A percentile compares a stretch with the other conserved stretches of the same genome.
These are phyloP conservation scores for Yarrowia sp. DNA, from an alignment of 805 yeast genomes.

Conservation along the genomic window DNA sequence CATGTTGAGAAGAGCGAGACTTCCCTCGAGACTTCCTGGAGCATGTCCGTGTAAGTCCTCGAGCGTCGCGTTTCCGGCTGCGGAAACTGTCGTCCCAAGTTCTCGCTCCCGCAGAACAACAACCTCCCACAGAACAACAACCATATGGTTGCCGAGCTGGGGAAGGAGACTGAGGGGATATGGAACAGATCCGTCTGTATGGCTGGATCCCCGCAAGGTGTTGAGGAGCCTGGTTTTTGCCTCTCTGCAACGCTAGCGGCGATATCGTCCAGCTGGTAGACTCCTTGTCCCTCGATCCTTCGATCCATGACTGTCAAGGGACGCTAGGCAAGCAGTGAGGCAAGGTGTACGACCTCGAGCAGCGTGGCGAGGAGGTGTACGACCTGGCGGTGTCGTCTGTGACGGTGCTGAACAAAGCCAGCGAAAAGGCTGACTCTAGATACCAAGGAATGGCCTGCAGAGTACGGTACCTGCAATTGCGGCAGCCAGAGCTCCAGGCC, in stretches of 20 bases:
- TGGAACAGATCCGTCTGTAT: slow-evolving; percentile 53
- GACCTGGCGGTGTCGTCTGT: slow-evolving; percentile 57
- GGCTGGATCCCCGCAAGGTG: slow-evolving; percentile 82
- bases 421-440: slow-evolving; percentile 60
- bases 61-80: neutral
- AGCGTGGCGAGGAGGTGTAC: slow-evolving; percentile 43
- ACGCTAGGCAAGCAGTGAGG: slow-evolving; percentile 34
- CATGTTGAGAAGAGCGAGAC: slow-evolving; percentile 10
- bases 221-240: slow-evolving; percentile 69
- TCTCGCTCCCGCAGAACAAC: slow-evolving; percentile 9
- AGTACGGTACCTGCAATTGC: slow-evolving; percentile 77
- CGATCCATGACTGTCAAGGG: slow-evolving; percentile 62
- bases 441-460: slow-evolving; percentile 66
- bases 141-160: too few relatives aligned
- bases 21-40: too few relatives aligned
- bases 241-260: slow-evolving; percentile 67
- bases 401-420: slow-evolving; percentile 61
- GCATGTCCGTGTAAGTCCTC: too few relatives aligned
- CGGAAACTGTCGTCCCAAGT: slow-evolving; percentile 12
- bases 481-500: slow-evolving; percentile 44
- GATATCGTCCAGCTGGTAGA: slow-evolving; percentile 58
- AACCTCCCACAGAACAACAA: too few relatives aligned
- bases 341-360: too few relatives aligned
- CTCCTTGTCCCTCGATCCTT: slow-evolving; percentile 43
- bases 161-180: too few relatives aligned